phyloP scores from a whole-genome alignment of 208 protist genomes.

The Wallacemonas sp. region DNA sequence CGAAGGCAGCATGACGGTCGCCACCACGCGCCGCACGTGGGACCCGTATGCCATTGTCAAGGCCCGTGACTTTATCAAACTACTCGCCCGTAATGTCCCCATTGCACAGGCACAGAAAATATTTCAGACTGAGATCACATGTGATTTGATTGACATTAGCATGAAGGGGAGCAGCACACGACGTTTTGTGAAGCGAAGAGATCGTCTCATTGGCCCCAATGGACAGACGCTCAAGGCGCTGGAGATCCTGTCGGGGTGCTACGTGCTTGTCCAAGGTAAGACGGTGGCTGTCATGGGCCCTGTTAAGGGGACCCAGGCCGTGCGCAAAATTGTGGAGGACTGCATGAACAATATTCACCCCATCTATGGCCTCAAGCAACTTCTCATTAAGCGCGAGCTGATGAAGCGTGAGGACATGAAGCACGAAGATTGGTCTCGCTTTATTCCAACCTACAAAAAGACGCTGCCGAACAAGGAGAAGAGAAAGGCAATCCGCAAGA shows the following conservation, averaged over 20 bases:
- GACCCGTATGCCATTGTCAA: slow-evolving; percentile 99
- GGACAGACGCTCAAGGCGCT: slow-evolving; percentile 98
- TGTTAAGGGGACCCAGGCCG: slow-evolving; percentile 95
- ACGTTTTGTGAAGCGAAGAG: slow-evolving; percentile 98
- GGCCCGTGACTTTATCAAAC: slow-evolving; percentile 98
- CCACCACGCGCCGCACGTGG: slow-evolving; percentile 98
- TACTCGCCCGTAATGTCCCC: slow-evolving; percentile 96
- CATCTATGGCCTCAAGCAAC: slow-evolving; percentile 99
- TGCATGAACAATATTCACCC: slow-evolving; percentile 99
- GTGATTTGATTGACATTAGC: slow-evolving; percentile 99
- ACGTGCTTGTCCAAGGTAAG: slow-evolving; percentile 99
- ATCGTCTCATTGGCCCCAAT: slow-evolving; percentile 98
- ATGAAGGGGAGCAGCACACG: slow-evolving; percentile 96
- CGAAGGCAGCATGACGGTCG: slow-evolving; percentile 97
- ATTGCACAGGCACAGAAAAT: slow-evolving; percentile 97
- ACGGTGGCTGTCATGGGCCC: slow-evolving; percentile 97
- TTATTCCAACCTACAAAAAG: slow-evolving; percentile 98
- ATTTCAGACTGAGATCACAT: slow-evolving; percentile 96
- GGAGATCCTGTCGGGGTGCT: slow-evolving; percentile 98
- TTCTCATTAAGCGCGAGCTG: slow-evolving; percentile 99
- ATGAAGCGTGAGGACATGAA: slow-evolving; percentile 95
- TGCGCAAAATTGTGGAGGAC: slow-evolving; percentile 98
- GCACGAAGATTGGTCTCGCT: slow-evolving; percentile 98
- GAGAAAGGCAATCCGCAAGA: slow-evolving; percentile 83
- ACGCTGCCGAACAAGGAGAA: slow-evolving; percentile 89